Percentiles rank a stretch among this genome's conserved stretches.
Conservation (phyloP, 2,329 filamentous ascomycete species). For the Alternaria sp. region DNA sequence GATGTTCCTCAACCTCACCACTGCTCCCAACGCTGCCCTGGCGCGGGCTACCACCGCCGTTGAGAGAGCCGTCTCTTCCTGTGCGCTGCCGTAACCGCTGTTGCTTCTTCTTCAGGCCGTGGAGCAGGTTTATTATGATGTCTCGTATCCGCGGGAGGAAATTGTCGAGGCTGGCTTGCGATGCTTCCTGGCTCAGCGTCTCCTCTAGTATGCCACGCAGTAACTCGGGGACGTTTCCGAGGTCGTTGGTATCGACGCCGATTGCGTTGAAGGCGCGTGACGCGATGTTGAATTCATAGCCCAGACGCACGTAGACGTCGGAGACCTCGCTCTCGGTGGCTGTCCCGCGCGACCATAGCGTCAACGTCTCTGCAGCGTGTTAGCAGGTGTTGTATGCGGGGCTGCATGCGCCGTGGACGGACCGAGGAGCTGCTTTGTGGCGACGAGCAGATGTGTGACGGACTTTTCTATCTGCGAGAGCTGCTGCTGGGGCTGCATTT, state of each 20-base stretch:
- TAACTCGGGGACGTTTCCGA: constrained; percentile 93
- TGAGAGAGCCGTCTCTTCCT: constrained; percentile 57
- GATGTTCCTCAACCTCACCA: constrained; percentile 51
- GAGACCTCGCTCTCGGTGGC: constrained; percentile 96
- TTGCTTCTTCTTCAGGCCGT: constrained; percentile 96
- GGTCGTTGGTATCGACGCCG: constrained; percentile 91
- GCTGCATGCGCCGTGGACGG: constrained; percentile 19
- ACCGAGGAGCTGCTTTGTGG: constrained; percentile 89
- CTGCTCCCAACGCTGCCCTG: constrained; percentile 48
- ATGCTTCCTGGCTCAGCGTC: constrained; percentile 95
- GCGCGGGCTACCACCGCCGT: constrained; percentile 50
- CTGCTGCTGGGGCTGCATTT: constrained; percentile 70
- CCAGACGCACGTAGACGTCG: constrained; percentile 95
- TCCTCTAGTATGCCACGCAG: constrained; percentile 92
- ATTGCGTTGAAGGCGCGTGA: constrained; percentile 97
- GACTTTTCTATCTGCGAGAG: constrained; percentile 99
- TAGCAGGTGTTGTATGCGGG: constrained; percentile 21
- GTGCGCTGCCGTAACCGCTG: constrained; percentile 76
- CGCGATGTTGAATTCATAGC: constrained; percentile 99
- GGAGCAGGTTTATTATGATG: constrained; percentile 97
- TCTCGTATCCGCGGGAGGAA: constrained; percentile 95
- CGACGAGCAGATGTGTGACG: constrained; percentile 89
- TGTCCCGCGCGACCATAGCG: constrained; percentile 93
- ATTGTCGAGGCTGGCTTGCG: constrained; percentile 89
- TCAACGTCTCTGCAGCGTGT: constrained; percentile 76